These are phyloP conservation scores for Geotrichum carabidarum DNA, from an alignment of 1,139 yeast genomes.

Conservation along the genomic window DNA sequence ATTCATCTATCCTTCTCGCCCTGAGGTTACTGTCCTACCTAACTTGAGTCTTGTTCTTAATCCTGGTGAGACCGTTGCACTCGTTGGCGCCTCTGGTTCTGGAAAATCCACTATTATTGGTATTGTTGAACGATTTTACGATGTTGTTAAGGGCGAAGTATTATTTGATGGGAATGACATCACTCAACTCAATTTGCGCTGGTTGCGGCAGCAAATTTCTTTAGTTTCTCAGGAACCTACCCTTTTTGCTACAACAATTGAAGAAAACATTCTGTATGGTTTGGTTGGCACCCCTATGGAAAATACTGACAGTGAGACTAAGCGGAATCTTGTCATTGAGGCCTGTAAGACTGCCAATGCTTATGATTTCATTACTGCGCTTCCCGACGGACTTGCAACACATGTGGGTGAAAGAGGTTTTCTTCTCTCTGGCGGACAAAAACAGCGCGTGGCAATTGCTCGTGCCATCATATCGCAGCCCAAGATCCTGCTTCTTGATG, in stretches of 20 bases:
- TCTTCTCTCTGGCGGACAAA: slow-evolving; percentile 76
- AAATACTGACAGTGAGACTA: slow-evolving; percentile 35
- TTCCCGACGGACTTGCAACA: slow-evolving; percentile 47
- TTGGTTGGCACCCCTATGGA: slow-evolving; percentile 52
- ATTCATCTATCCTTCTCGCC: slow-evolving; percentile 81
- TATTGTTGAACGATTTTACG: slow-evolving; percentile 64
- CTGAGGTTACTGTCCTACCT: slow-evolving; percentile 63
- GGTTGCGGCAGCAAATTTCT: slow-evolving; percentile 72
- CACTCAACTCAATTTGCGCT: slow-evolving; percentile 58
- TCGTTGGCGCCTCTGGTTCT: slow-evolving; percentile 89
- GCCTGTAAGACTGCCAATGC: slow-evolving; percentile 42
- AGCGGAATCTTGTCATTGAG: slow-evolving; percentile 34
- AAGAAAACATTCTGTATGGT: slow-evolving; percentile 77
- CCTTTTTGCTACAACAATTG: slow-evolving; percentile 68
- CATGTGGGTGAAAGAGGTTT: slow-evolving; percentile 52
- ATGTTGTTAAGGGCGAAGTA: slow-evolving; percentile 56
- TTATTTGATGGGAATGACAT: slow-evolving; percentile 64
- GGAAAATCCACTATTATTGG: slow-evolving; percentile 86
- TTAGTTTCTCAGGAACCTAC: slow-evolving; percentile 88
- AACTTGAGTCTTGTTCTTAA: slow-evolving; percentile 56
- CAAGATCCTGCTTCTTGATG: slow-evolving; percentile 58
- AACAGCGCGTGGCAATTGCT: slow-evolving; percentile 84
- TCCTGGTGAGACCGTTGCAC: slow-evolving; percentile 75
- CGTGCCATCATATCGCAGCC: slow-evolving; percentile 69
- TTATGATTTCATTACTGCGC: slow-evolving; percentile 39